A percentile compares a stretch with the other conserved stretches of the same genome.
These are phyloP conservation scores for Cyclocybe cylindracea DNA, from an alignment of 768 basidiomycete species.

Conservation along the genomic window DNA sequence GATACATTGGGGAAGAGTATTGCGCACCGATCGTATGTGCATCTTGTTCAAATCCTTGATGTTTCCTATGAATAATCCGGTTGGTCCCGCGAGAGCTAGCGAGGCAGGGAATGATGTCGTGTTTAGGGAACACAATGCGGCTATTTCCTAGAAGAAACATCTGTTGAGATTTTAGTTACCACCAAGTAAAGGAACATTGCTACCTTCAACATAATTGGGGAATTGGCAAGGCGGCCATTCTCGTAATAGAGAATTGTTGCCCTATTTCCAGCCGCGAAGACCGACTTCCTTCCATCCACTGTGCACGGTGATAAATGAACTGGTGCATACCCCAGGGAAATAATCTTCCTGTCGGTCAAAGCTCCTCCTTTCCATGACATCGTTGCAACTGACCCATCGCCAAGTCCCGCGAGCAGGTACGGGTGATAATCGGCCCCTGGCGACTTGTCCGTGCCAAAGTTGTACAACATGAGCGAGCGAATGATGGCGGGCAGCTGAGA, in stretches of 20 bases:
- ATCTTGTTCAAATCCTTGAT: constrained; percentile 73
- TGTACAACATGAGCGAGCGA: constrained; percentile 52
- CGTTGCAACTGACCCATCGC: constrained; percentile 70
- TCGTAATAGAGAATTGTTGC: constrained; percentile 72
- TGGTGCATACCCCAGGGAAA: constrained; percentile 68
- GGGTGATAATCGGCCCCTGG: constrained; percentile 40
- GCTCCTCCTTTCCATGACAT: constrained; percentile 47
- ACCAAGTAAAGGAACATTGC: neutral
- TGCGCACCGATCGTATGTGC: constrained; percentile 73
- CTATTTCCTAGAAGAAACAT: constrained; percentile 42
- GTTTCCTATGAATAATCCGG: constrained; percentile 62
- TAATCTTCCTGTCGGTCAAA: constrained; percentile 54
- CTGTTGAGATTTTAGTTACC: neutral
- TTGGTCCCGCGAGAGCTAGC: constrained; percentile 57
- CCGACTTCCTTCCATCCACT: constrained; percentile 51
- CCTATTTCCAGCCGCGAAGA: constrained; percentile 74
- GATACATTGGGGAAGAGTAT: constrained; percentile 2
- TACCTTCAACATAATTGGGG: constrained; percentile 74
- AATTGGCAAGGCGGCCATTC: constrained; percentile 61
- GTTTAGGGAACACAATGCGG: constrained; percentile 52
- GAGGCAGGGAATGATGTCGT: constrained; percentile 48
- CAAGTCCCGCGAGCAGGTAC: constrained; percentile 72
- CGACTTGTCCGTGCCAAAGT: constrained; percentile 50
- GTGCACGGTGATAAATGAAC: constrained; percentile 58
- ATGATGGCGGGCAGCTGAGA: constrained; percentile 40